phyloP scores from a whole-genome alignment of 805 yeast species.

The Huiozyma naganishii region DNA sequence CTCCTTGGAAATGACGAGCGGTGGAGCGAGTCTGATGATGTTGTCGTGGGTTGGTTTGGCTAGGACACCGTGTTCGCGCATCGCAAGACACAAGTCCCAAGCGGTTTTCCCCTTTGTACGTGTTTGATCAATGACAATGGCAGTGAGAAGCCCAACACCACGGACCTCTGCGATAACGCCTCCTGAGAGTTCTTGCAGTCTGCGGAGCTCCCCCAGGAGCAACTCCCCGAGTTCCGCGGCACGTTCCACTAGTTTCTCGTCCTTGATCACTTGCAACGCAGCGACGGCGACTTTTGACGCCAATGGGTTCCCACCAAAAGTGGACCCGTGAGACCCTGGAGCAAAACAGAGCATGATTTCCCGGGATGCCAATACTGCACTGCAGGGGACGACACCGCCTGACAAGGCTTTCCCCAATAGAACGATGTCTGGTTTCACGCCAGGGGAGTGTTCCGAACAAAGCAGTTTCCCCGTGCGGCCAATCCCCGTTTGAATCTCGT shows the following conservation, averaged over 20 bases:
- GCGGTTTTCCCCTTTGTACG: constrained; percentile 86
- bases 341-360: constrained; percentile 83
- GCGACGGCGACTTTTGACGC: constrained; percentile 90
- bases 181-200: constrained; percentile 40
- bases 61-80: constrained; percentile 80
- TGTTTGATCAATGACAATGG: constrained; percentile 78
- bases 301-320: constrained; percentile 95
- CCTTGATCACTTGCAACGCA: constrained; percentile 80
- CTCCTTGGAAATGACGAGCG: constrained; percentile 79
- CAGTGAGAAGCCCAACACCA: constrained; percentile 82
- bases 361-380: constrained; percentile 81
- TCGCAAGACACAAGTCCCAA: constrained; percentile 87
- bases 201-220: constrained; percentile 48
- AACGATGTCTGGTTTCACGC: constrained; percentile 79
- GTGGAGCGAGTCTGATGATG: constrained; percentile 93
- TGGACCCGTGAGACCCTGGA: constrained; percentile 96
- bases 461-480: constrained; percentile 94
- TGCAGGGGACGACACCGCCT: constrained; percentile 90
- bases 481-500: constrained; percentile 95
- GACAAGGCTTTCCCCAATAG: constrained; percentile 89
- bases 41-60: constrained; percentile 97
- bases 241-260: constrained; percentile 76
- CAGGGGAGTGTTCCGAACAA: constrained; percentile 71
- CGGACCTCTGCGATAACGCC: constrained; percentile 54
- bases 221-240: constrained; percentile 60